Evolutionary conservation across 2,329 filamentous ascomycete species (phyloP).

Genomic region (Trichoderma afroharzianum): DNA sequence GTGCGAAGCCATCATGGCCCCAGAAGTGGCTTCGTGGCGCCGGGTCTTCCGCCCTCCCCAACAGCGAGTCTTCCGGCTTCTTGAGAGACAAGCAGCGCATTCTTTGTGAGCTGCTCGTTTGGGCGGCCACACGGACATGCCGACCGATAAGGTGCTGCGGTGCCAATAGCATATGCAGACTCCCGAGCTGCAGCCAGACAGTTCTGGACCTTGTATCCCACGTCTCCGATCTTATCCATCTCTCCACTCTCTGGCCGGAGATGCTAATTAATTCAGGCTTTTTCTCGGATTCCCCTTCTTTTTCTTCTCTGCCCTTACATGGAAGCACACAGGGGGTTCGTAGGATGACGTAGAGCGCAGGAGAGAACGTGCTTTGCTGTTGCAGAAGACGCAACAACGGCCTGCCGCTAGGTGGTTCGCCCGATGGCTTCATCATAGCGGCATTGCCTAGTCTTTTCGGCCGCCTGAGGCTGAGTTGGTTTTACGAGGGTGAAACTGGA

Average conservation of each 20-base stretch:
- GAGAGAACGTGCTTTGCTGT: neutral
- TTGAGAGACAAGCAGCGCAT: neutral
- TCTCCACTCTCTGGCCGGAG: constrained; percentile 1
- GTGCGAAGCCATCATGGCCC: neutral
- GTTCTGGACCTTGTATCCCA: neutral
- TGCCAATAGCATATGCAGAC: neutral
- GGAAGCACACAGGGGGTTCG: neutral
- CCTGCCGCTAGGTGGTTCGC: neutral
- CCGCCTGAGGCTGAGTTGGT: neutral
- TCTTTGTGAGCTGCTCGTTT: neutral
- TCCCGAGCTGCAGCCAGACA: neutral
- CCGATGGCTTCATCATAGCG: neutral
- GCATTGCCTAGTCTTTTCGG: neutral
- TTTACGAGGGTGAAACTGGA: neutral
- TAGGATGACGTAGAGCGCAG: neutral
- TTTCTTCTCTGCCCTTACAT: neutral
- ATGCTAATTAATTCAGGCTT: neutral
- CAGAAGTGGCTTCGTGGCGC: constrained; percentile 1
- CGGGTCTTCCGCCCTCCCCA: neutral
- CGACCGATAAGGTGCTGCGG: neutral
- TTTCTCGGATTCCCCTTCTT: neutral
- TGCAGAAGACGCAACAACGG: neutral
- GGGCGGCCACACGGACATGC: neutral
- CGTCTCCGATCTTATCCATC: neutral
- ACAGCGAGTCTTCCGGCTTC: neutral